Evolutionary conservation across 768 basidiomycete genomes (phyloP), one percentile per base, ranked within the genome.

Genomic region (Polyporus arcularius): DNA sequence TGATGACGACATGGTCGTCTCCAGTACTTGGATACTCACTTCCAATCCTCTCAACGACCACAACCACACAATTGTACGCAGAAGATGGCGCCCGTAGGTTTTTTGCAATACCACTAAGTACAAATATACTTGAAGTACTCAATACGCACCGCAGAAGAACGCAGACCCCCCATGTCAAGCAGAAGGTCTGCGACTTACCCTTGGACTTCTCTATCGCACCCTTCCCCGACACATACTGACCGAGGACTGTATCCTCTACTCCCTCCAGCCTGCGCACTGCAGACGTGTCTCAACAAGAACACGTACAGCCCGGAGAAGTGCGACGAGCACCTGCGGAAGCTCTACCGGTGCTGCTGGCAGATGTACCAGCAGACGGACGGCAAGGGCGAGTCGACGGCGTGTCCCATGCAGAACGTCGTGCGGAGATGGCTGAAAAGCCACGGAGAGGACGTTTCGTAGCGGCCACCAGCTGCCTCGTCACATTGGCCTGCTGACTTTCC

Each of bases 271-370:
- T 90, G 89, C 67, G 71, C 76, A 21, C 74, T 90, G 3, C 89
- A 90, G 46, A 57, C 74, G 1, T 91, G 89, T 68, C 75, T 90
- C 32, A 79, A 78, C 54, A 84, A 80, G 61, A 81, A 90, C 70
- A 87, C 85, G 0, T 90, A 88, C 67, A 66, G 64, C 2, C 88
- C 86, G 0, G 87, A 88, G 18, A 84, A 80, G 62, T 91, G 89
- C 67, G 75, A 85, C 45, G 67, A 73, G 9, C 69, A 79, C 11
- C 67, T 90, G 21, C 74, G 80, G 53, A 76, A 73, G 26, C 77
- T 91, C 16, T 90, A 90, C 67, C 58, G 67, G 58, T 90, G 89
- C 63, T 91, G 89, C 67, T 75, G 80, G 46, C 57, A 68, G 30
- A 82, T 90, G 78, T 86, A 90, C 70, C 74, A 79, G 4, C 53